These are phyloP conservation scores for Neoboletus brunneissimus DNA, from an alignment of 768 basidiomycete genomes.

Conservation along the genomic window DNA sequence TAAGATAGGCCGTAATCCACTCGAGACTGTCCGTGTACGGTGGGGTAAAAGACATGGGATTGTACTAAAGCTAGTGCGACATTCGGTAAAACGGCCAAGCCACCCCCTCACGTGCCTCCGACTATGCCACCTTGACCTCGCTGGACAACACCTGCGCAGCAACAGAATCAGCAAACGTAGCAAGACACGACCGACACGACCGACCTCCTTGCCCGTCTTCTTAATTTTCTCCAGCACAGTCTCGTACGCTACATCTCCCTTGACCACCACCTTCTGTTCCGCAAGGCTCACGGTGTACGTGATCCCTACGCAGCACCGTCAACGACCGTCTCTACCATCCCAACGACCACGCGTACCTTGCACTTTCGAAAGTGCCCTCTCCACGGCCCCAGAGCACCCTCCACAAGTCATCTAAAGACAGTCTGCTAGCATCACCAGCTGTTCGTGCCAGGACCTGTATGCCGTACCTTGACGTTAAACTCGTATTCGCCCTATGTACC, in stretches of 20 bases:
- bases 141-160: constrained; percentile 45
- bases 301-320: constrained; percentile 12
- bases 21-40: constrained; percentile 41
- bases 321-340: neutral
- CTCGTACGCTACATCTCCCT: constrained; percentile 57
- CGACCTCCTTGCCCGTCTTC: constrained; percentile 91
- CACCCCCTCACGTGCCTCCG: neutral
- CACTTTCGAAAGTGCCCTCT: constrained; percentile 69
- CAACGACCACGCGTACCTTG: constrained; percentile 26
- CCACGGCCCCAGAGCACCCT: constrained; percentile 84
- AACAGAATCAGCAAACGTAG: neutral
- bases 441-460: neutral
- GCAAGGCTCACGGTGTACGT: constrained; percentile 62
- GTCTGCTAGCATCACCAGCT: neutral
- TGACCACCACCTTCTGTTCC: constrained; percentile 72
- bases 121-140: constrained; percentile 22
- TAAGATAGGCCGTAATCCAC: constrained; percentile 57
- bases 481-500: constrained; percentile 45
- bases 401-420: constrained; percentile 72
- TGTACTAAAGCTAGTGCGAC: neutral
- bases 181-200: constrained; percentile 1
- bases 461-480: constrained; percentile 77
- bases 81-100: neutral
- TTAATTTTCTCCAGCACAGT: constrained; percentile 67
- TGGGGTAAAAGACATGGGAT: constrained; percentile 42